A percentile compares a stretch with the other conserved stretches of the same genome.
Conservation (phyloP, 2,329 filamentous ascomycete genomes). For the Talaromyces sp. region DNA sequence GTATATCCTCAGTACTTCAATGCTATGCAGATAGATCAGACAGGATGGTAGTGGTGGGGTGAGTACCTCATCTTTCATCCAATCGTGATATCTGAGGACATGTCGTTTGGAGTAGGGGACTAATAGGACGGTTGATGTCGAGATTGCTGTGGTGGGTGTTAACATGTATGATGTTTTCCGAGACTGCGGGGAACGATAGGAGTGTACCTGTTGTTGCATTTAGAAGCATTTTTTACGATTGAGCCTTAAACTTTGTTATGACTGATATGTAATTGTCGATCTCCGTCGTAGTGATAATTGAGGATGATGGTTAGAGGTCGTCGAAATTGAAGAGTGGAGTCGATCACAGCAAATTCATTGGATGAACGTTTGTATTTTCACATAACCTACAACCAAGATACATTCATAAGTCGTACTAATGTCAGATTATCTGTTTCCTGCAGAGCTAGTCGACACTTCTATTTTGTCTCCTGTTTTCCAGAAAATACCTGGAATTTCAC, state of each 20-base stretch:
- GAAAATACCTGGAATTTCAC: constrained; percentile 56
- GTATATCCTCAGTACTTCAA: not conserved
- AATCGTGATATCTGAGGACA: constrained; percentile 77
- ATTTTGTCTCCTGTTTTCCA: constrained; percentile 34
- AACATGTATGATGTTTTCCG: not conserved
- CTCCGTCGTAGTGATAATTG: not conserved
- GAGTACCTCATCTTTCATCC: constrained; percentile 78
- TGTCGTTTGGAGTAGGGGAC: constrained; percentile 82
- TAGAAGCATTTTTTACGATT: constrained; percentile 28
- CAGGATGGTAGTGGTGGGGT: not conserved
- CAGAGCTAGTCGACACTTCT: not conserved
- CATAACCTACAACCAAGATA: not conserved
- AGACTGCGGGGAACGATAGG: not conserved
- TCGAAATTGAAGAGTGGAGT: constrained; percentile 4
- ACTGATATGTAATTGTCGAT: not conserved
- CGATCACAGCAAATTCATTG: not conserved
- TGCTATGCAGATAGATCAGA: too few species aligned
- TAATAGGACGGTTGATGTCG: constrained; percentile 64
- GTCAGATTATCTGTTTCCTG: not conserved
- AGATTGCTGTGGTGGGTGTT: constrained; percentile 56
- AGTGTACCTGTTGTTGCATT: constrained; percentile 35
- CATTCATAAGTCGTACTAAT: constrained; percentile 6
- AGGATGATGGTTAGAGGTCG: not conserved
- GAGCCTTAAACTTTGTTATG: not conserved
- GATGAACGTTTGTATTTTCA: too few species aligned